Conservation (phyloP, 2,329 filamentous ascomycete species). For the Myriosclerotinia duriaeana region DNA sequence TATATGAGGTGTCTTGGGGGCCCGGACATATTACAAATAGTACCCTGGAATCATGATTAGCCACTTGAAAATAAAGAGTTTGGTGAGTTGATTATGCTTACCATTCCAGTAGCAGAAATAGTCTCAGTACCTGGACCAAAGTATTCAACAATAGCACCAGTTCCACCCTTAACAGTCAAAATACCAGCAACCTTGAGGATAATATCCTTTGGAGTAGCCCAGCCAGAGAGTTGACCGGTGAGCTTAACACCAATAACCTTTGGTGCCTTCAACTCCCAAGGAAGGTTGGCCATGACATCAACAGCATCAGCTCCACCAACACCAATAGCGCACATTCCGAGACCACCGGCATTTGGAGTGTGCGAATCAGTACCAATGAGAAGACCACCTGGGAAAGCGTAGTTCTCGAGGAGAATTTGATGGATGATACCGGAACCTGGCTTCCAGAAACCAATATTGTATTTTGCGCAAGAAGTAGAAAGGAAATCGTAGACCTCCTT, state of each 20-base stretch:
- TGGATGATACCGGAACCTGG: slow-evolving; percentile 99
- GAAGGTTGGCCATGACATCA: slow-evolving; percentile 95
- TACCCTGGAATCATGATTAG: no score
- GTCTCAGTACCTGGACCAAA: slow-evolving; percentile 70
- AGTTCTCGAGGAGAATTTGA: slow-evolving; percentile 98
- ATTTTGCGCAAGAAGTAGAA: slow-evolving; percentile 90
- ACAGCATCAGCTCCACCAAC: slow-evolving; percentile 98
- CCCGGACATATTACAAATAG: slow-evolving; percentile 43
- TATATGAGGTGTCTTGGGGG: background rate
- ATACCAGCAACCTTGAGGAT: slow-evolving; percentile 97
- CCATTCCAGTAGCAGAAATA: slow-evolving; percentile 83
- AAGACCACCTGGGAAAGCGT: slow-evolving; percentile 96
- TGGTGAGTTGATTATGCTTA: slow-evolving; percentile 71
- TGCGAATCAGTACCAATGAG: slow-evolving; percentile 98
- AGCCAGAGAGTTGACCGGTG: slow-evolving; percentile 83
- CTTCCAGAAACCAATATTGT: slow-evolving; percentile 99
- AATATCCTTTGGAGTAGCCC: slow-evolving; percentile 93
- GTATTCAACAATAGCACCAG: slow-evolving; percentile 85
- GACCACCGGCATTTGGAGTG: slow-evolving; percentile 94
- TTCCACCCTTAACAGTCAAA: slow-evolving; percentile 96
- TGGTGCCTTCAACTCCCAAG: slow-evolving; percentile 97
- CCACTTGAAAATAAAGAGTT: no score
- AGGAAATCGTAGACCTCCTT: slow-evolving; percentile 99
- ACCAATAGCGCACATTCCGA: slow-evolving; percentile 78
- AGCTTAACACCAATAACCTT: slow-evolving; percentile 97